Percentiles rank a stretch among this genome's conserved stretches.
Conservation (phyloP, 169 alveolate genomes). For the Ichthyophthirius multifiliis region DNA sequence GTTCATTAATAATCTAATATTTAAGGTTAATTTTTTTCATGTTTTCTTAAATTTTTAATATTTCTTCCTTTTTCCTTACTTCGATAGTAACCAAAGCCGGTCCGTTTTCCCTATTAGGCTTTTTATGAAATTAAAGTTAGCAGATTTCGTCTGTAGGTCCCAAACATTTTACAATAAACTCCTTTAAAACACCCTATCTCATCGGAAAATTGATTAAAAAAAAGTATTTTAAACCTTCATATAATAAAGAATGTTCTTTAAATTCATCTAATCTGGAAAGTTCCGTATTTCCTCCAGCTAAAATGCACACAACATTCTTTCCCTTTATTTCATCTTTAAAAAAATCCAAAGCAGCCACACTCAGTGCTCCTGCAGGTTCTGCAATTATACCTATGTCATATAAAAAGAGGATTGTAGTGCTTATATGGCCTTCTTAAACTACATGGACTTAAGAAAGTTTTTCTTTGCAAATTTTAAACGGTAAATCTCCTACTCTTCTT, state of each 20-base stretch:
- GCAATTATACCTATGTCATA: slow-evolving; percentile 28
- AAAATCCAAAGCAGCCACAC: slow-evolving; percentile 19
- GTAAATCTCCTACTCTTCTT: slow-evolving; percentile 11
- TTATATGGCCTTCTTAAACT: slow-evolving; percentile 14
- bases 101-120: slow-evolving; percentile 26
- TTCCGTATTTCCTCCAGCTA: slow-evolving; percentile 41
- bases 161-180: slow-evolving; percentile 20
- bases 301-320: slow-evolving; percentile 30
- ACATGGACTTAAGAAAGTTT: not conserved
- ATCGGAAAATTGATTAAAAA: slow-evolving; percentile 32
- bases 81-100: slow-evolving; percentile 33
- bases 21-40: slow-evolving; percentile 28
- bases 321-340: slow-evolving; percentile 11
- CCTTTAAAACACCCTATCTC: slow-evolving; percentile 26
- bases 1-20: slow-evolving; percentile 21
- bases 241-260: slow-evolving; percentile 22
- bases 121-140: slow-evolving; percentile 30
- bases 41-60: slow-evolving; percentile 8
- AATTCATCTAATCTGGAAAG: slow-evolving; percentile 43
- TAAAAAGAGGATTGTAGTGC: slow-evolving; percentile 15
- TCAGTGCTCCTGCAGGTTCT: slow-evolving; percentile 44
- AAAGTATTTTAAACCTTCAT: slow-evolving; percentile 40
- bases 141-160: slow-evolving; percentile 35
- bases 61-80: slow-evolving; percentile 19
- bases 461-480: slow-evolving; percentile 15